These are phyloP conservation scores for Xylaria sp. DNA, from an alignment of 2,329 filamentous ascomycete genomes.

Conservation along the genomic window DNA sequence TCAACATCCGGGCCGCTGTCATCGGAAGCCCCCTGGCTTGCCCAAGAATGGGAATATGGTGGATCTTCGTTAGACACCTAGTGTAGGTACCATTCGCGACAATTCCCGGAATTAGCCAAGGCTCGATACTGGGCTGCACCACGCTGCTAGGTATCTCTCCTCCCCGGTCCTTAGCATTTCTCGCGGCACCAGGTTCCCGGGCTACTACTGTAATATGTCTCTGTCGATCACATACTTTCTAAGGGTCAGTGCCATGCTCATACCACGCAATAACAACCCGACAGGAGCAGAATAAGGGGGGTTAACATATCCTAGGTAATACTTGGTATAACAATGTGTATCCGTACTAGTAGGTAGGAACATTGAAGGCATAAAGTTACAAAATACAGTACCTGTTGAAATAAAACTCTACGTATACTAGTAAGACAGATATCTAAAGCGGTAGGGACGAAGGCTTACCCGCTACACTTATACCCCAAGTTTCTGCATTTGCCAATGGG, in stretches of 20 bases:
- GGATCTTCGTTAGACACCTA: conserved; percentile 5
- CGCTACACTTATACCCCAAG: not conserved
- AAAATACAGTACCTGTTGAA: not conserved
- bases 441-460: not conserved
- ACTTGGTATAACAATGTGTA: no score
- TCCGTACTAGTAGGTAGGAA: not conserved
- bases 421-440: not conserved
- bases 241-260: not conserved
- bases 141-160: not conserved
- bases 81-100: conserved; percentile 46
- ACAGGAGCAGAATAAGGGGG: conserved; percentile 13
- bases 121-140: conserved; percentile 11
- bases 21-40: conserved; percentile 38
- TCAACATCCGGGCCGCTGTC: conserved; percentile 42
- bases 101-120: conserved; percentile 47
- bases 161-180: conserved; percentile 1
- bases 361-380: not conserved
- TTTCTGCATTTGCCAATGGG: not conserved
- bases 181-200: conserved; percentile 38
- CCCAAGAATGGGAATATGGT: conserved; percentile 23
- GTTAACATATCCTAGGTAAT: not conserved
- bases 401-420: not conserved
- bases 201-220: conserved; percentile 22
- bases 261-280: not conserved
- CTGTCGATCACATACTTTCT: conserved; percentile 22